phyloP scores from a whole-genome alignment of 2,329 filamentous ascomycete genomes.

The Saccharata proteae region DNA sequence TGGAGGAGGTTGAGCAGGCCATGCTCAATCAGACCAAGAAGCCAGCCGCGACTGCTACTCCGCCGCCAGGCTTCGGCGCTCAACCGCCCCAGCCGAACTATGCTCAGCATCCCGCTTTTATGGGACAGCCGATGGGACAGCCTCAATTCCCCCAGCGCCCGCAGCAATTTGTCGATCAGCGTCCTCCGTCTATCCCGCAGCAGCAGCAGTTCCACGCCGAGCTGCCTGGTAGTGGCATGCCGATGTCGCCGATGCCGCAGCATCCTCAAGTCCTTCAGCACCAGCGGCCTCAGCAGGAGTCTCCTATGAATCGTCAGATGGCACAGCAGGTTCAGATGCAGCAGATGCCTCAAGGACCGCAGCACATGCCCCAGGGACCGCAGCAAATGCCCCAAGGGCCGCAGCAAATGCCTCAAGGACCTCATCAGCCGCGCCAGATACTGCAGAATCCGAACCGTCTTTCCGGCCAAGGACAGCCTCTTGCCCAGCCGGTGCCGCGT shows the following conservation, averaged over 20 bases:
- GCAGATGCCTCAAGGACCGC: conserved; percentile 26
- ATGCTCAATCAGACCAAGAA: conserved; percentile 62
- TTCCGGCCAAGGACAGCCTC: conserved; percentile 29
- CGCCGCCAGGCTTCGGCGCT: conserved; percentile 15
- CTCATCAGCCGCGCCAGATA: conserved; percentile 53
- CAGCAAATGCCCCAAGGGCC: conserved; percentile 29
- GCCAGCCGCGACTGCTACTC: conserved; percentile 25
- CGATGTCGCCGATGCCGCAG: conserved; percentile 17
- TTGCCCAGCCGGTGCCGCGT: conserved; percentile 16
- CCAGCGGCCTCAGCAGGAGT: conserved; percentile 20
- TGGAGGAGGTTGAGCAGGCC: conserved; percentile 93
- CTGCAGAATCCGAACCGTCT: conserved; percentile 66
- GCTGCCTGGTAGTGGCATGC: conserved; percentile 28
- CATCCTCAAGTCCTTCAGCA: conserved; percentile 23
- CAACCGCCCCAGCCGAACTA: conserved; percentile 12
- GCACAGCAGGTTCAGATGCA: conserved; percentile 25
- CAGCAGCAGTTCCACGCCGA: conserved; percentile 29
- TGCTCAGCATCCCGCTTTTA: conserved; percentile 16
- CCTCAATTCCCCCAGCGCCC: conserved; percentile 39
- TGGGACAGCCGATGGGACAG: conserved; percentile 22
- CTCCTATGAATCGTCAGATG: conserved; percentile 8
- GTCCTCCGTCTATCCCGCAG: conserved; percentile 28
- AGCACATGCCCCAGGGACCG: conserved; percentile 28
- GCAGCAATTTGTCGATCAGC: conserved; percentile 25
- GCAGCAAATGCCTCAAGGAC: conserved; percentile 28